phyloP scores from a whole-genome alignment of 768 basidiomycete species.

The Saitozyma podzolica region DNA sequence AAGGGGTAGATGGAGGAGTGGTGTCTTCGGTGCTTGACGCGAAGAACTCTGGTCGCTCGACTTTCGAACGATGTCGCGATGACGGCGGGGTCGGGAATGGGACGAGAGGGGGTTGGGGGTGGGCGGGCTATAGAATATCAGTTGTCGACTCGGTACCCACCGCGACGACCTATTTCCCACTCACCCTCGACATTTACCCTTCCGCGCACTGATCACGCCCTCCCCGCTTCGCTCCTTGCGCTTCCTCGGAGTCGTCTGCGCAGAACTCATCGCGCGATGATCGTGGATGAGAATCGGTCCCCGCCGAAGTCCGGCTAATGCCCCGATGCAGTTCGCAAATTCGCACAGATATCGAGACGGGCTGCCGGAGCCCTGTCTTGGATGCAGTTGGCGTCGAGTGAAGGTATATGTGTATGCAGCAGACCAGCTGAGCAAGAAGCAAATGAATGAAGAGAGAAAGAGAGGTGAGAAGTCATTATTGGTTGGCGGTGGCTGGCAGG shows the following conservation, averaged over 20 bases:
- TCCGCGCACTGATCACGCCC: constrained; percentile 11
- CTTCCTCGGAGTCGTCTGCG: constrained; percentile 31
- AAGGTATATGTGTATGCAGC: no score
- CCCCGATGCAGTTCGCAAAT: no score
- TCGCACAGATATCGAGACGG: no score
- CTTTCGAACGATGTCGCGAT: constrained; percentile 21
- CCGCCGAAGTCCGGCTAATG: no score
- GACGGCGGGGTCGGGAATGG: constrained; percentile 49
- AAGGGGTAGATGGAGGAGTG: constrained; percentile 7
- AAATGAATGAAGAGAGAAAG: no score
- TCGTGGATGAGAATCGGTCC: no score
- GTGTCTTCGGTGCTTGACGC: constrained; percentile 1
- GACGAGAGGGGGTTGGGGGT: constrained; percentile 47
- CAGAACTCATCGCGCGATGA: not conserved
- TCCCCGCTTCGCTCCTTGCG: constrained; percentile 20
- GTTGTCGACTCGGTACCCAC: not conserved
- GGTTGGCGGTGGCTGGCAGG: no score
- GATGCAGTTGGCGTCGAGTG: no score
- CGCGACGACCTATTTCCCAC: constrained; percentile 4
- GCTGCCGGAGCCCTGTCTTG: no score
- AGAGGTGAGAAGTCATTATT: no score
- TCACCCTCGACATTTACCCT: constrained; percentile 27
- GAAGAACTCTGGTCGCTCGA: constrained; percentile 7
- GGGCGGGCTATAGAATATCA: constrained; percentile 25
- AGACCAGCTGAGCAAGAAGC: no score